Base-by-base conservation (phyloP, 2,329 filamentous ascomycete genomes). In the Claviceps sorghi region DNA sequence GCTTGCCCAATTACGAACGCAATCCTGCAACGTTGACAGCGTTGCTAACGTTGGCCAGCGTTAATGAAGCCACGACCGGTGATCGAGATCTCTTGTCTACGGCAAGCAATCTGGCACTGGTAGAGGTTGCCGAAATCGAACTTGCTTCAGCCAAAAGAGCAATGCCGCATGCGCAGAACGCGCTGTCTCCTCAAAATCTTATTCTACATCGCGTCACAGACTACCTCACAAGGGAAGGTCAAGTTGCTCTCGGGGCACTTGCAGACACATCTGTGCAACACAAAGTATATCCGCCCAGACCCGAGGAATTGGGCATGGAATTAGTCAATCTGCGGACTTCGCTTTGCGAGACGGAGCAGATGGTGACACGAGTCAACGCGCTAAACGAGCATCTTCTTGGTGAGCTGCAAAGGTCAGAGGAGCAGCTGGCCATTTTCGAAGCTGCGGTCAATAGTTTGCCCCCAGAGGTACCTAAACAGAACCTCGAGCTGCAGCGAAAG, bases 1-100 rank as follows among this genome's bases (percentile, higher is more conserved):
- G 76, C 0, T 70, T 83, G 0, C 89, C 88, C 0, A 64, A 74
- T 0, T 95, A 95, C 65, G 91, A 97, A 69, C 83, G 88, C 60
- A 96, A 93, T 63, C 76, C 84, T 32, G 86, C 91, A 46, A 96
- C 90, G 0, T 74, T 95, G 49, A 83, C 81, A 57, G 81, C 77
- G 1, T 75, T 95, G 4, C 76, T 94, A 9, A 78, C 83, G 29
- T 74, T 95, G 8, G 86, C 86, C 21, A 74, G 82, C 11, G 73
- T 82, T 43, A 95, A 93, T 64, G 89, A 95, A 62, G 70, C 78
- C 13, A 86, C 85, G 6, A 85, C 90, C 57, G 86, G 90, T 60
- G 82, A 86, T 58, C 73, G 75, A 17, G 70, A 72, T 2, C 66
- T 83, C 1, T 61, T 86, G 10, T 71, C 76, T 30, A 70, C 72